Conservation (phyloP, 1,139 yeast genomes). For the Candida tropicalis region DNA sequence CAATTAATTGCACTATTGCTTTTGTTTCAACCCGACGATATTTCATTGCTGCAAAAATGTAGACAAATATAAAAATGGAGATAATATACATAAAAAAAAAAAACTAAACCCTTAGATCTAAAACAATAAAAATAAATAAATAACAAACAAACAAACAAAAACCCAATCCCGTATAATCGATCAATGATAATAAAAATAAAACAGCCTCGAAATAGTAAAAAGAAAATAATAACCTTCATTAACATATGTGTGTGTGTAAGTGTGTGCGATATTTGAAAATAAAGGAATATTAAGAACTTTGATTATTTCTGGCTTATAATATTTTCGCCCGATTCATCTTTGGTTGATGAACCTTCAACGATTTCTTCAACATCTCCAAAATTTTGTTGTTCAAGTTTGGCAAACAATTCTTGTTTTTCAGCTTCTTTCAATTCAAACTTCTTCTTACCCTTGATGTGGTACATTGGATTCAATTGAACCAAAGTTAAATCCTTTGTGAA, state of each 20-base stretch:
- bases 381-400: constrained; percentile 20
- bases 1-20: too few relatives aligned
- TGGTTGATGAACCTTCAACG: constrained; percentile 7
- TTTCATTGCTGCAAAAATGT: too few relatives aligned
- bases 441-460: constrained; percentile 68
- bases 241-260: neutral
- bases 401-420: constrained; percentile 59
- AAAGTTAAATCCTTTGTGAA: constrained; percentile 51
- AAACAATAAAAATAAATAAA: too few relatives aligned
- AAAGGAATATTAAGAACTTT: too few relatives aligned
- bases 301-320: neutral
- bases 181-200: too few relatives aligned
- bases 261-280: neutral
- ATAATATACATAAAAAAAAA: too few relatives aligned
- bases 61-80: too few relatives aligned
- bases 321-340: constrained; percentile 6
- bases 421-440: constrained; percentile 56
- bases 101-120: too few relatives aligned
- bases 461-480: constrained; percentile 68
- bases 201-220: neutral
- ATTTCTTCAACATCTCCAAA: constrained; percentile 11
- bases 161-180: neutral
- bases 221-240: neutral
- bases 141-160: too few relatives aligned
- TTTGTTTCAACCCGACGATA: too few relatives aligned